Percentiles rank a stretch among this genome's conserved stretches.
These are phyloP conservation scores for Talaromyces albobiverticillius DNA, from an alignment of 2,329 filamentous ascomycete species.

Conservation along the genomic window DNA sequence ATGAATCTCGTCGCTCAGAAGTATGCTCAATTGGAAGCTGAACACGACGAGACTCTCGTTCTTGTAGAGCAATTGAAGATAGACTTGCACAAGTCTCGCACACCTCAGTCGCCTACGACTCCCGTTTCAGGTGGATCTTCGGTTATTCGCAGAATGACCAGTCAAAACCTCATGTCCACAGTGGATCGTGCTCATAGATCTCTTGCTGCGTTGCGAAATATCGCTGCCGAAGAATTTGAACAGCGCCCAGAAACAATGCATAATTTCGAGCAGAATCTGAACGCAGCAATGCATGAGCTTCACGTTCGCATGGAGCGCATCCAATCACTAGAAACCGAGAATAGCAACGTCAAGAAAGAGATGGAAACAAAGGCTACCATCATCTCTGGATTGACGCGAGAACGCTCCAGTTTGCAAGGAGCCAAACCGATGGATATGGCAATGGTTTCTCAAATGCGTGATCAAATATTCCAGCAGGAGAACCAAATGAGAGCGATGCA, in stretches of 20 bases:
- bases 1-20: slow-evolving; percentile 70
- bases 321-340: slow-evolving; percentile 81
- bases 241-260: slow-evolving; percentile 79
- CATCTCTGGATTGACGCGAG: slow-evolving; percentile 88
- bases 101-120: slow-evolving; percentile 54
- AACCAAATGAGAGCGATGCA: slow-evolving; percentile 72
- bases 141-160: slow-evolving; percentile 91
- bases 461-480: slow-evolving; percentile 85
- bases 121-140: slow-evolving; percentile 47
- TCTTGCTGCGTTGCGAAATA: slow-evolving; percentile 82
- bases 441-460: slow-evolving; percentile 79
- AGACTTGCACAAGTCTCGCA: slow-evolving; percentile 75
- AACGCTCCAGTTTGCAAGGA: slow-evolving; percentile 82
- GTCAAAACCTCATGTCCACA: slow-evolving; percentile 73
- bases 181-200: slow-evolving; percentile 90
- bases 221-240: slow-evolving; percentile 84
- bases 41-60: slow-evolving; percentile 77
- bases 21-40: slow-evolving; percentile 77
- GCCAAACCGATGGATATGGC: slow-evolving; percentile 84
- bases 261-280: slow-evolving; percentile 88
- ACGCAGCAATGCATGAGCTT: slow-evolving; percentile 88
- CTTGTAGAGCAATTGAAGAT: slow-evolving; percentile 89
- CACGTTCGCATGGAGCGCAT: slow-evolving; percentile 84
- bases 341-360: slow-evolving; percentile 81
- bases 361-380: slow-evolving; percentile 97